Base-by-base conservation (phyloP, 495 filamentous ascomycete species). In the Xylaria telfairii region DNA sequence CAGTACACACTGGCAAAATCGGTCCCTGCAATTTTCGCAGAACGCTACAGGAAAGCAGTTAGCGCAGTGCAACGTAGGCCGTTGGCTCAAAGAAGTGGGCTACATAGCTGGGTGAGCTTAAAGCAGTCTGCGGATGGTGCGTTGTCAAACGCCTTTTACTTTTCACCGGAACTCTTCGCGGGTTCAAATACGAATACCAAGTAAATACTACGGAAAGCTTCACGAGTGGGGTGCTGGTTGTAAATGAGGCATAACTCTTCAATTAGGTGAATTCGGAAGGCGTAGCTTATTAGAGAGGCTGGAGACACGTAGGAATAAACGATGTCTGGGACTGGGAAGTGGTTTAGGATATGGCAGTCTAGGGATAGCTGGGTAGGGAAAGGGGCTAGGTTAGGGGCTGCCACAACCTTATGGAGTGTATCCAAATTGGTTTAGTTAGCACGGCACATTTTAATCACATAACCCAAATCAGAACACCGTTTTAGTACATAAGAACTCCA, bases 61-160 rank as follows among this genome's bases (percentile, higher is more conserved):
- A 42, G 59, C 28, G 59, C 59, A n/a, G 59, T 62, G 15, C 59
- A 62, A 28, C 59, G 59, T 42, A 41, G 59, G 59, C 59, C 59
- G n/a, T 37, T 62, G 5, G 21, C 37, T 17, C n/a, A 41, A 26
- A 42, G 59, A 42, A 4, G 10, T 17, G 59, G 59, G n/a, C 17
- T 62, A 15, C 59, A 62, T 42, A 32, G n/a, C 12, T 62, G 59
- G 59, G 59, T 62, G 37, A 42, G 59, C 12, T 42, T 62, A 7
- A 24, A 42, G 34, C 59, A 62, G 37, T 62, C 59, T 4, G 37
- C n/a, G 24, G 21, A 42, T 3, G 59, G 59, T 9, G 34, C 59
- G 34, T 12, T 62, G 10, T 62, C 59, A 17, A 62, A 62, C 59
- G 59, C 37, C 4, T 62, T 62, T 37, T 28, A 24, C n/a, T 13